Evolutionary conservation across 495 filamentous ascomycete species (phyloP), one percentile per base, ranked within the genome.

Genomic region (Platismatia glauca): DNA sequence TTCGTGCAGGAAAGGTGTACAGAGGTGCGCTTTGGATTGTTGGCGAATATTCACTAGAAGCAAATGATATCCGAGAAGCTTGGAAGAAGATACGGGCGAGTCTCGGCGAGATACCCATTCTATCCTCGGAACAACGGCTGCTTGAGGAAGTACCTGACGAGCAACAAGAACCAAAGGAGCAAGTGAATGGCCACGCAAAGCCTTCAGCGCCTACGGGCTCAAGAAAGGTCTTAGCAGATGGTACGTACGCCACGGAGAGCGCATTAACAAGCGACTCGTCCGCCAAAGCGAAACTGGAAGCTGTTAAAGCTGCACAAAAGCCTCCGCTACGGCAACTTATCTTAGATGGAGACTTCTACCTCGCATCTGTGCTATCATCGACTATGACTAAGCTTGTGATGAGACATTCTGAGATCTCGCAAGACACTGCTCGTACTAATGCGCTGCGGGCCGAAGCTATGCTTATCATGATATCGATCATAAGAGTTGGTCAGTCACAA

Each of bases 381-480:
- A 96, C 95, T 3, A 82, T 99, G 62, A 97, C 94, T 12, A 99
- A 99, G 73, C 80, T 99, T 55, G 95, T 97, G 61, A 97, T 99
- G 91, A 89, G 95, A 44, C 92, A 99, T 72, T 88, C 91, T 6
- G 92, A 97, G 74, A 91, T 97, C 63, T 95, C 92, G 22, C 79
- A 89, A 29, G 94, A 97, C 67, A 74, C 77, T 33, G 88, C 89
- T 37, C 88, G 95, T 24, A 97, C 92, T 18, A 97, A 97, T 70
- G 92, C 93, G 39, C 82, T 99, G 6, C 87, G 90, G 31, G 94
- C 94, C 5, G 95, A 99, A 75, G 95, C 95, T 35, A 99, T 97
- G 95, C 81, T 97, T 50, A 97, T 97, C 72, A 96, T 98, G 91
- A 96, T 97, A 66, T 96, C 92, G 24, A 94, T 99, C 69, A 89